Percentiles rank a stretch among this genome's conserved stretches.
Evolutionary conservation across 139 green algal species (phyloP).

Genomic region (Pleodorina starrii): DNA sequence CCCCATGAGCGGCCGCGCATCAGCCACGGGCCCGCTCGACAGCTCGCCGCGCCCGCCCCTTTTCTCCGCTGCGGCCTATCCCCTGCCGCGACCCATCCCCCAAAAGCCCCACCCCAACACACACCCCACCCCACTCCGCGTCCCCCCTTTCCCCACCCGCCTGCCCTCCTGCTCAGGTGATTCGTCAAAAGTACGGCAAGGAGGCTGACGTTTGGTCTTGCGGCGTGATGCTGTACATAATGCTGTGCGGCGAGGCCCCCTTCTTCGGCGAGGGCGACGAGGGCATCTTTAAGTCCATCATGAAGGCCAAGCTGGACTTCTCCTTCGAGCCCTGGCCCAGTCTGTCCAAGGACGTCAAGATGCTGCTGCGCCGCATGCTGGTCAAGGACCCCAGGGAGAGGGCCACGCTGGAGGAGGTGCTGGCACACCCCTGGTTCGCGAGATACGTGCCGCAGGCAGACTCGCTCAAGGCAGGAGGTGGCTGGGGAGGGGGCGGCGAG

Average conservation of each 20-base stretch:
- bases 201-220: slow-evolving; percentile 87
- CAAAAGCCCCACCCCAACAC: too few relatives aligned
- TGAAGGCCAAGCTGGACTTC: slow-evolving; percentile 60
- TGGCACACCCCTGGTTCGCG: slow-evolving; percentile 53
- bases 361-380: slow-evolving; percentile 63
- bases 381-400: slow-evolving; percentile 55
- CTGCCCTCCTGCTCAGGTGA: slow-evolving; percentile 56
- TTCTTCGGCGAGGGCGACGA: slow-evolving; percentile 58
- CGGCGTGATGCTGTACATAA: slow-evolving; percentile 87
- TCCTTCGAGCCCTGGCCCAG: slow-evolving; percentile 48
- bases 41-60: too few relatives aligned
- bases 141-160: too few relatives aligned
- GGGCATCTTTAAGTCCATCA: slow-evolving; percentile 58
- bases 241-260: slow-evolving; percentile 67
- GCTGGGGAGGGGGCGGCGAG: neutral
- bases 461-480: neutral
- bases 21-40: too few relatives aligned
- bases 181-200: slow-evolving; percentile 63
- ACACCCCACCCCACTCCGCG: too few relatives aligned
- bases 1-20: too few relatives aligned
- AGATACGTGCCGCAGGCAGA: neutral
- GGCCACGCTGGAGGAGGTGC: slow-evolving; percentile 54
- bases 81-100: too few relatives aligned
- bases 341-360: slow-evolving; percentile 48
- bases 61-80: too few relatives aligned